phyloP scores from a whole-genome alignment of 352 stramenopile species.

The Aphanomyces stellatus region DNA sequence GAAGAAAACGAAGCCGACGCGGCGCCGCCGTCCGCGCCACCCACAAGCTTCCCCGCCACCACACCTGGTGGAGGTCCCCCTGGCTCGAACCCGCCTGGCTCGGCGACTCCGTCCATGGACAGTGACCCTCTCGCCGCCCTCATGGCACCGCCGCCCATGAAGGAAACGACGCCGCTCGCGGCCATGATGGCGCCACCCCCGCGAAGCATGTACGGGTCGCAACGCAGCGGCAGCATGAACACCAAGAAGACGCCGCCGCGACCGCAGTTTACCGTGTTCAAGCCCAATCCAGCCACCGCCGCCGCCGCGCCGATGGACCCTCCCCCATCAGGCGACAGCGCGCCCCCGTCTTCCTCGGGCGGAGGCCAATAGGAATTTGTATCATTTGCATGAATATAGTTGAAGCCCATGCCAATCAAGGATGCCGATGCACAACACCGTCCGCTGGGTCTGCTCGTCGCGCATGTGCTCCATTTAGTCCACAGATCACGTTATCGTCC shows the following conservation, averaged over 20 bases:
- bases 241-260: conserved; percentile 35
- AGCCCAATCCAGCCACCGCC: conserved; percentile 36
- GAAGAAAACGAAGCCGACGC: conserved; percentile 52
- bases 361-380: conserved; percentile 8
- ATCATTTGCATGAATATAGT: no score
- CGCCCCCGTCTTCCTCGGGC: neutral
- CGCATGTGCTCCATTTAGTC: no score
- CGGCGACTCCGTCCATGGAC: conserved; percentile 48
- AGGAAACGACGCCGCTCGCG: conserved; percentile 53
- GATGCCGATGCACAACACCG: no score
- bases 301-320: conserved; percentile 22
- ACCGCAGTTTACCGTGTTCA: conserved; percentile 84
- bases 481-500: no score
- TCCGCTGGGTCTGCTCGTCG: no score
- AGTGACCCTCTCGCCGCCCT: conserved; percentile 63
- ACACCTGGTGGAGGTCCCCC: no score
- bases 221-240: conserved; percentile 24
- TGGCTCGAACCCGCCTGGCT: conserved; percentile 45
- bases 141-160: conserved; percentile 83
- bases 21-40: conserved; percentile 54
- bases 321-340: neutral
- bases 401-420: no score
- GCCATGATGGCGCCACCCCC: conserved; percentile 81
- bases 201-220: conserved; percentile 33
- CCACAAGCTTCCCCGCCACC: conserved; percentile 37